phyloP scores from a whole-genome alignment of 208 protist species.

The Trichomonas vaginalis region DNA sequence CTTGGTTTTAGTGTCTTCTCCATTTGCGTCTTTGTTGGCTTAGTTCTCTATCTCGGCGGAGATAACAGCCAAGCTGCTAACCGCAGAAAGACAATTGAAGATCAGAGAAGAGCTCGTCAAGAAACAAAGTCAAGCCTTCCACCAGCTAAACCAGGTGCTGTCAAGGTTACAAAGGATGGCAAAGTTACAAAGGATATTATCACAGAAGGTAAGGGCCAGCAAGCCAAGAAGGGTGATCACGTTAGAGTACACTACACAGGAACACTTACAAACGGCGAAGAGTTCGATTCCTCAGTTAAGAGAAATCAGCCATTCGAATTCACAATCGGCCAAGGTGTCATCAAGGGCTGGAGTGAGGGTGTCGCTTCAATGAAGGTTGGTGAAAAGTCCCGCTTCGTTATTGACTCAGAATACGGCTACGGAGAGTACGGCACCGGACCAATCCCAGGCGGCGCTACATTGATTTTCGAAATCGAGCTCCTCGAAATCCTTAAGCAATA shows the following conservation, averaged over 20 bases:
- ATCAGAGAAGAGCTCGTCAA: not conserved
- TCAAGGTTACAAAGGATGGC: not conserved
- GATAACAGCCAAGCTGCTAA: not conserved
- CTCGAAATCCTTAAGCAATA: not conserved
- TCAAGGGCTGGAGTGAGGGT: constrained; percentile 46
- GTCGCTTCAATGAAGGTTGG: constrained; percentile 35
- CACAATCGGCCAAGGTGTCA: constrained; percentile 43
- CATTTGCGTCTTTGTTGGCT: not conserved
- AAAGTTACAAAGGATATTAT: not conserved
- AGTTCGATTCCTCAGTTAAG: constrained; percentile 46
- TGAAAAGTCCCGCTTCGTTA: constrained; percentile 29
- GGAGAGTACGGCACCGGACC: constrained; percentile 28
- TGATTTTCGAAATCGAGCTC: constrained; percentile 33
- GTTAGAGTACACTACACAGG: constrained; percentile 46
- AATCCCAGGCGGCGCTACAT: constrained; percentile 33
- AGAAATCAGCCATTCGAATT: constrained; percentile 41
- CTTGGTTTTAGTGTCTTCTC: not conserved
- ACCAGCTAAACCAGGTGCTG: not conserved
- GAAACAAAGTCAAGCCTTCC: not conserved
- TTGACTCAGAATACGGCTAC: constrained; percentile 34
- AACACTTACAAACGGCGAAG: constrained; percentile 45
- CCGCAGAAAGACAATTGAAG: not conserved
- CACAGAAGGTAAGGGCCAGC: not conserved
- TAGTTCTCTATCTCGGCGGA: not conserved
- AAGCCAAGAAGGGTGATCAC: not conserved